Conservation (phyloP, 257 asterid species). For the Solanum appendiculatum region DNA sequence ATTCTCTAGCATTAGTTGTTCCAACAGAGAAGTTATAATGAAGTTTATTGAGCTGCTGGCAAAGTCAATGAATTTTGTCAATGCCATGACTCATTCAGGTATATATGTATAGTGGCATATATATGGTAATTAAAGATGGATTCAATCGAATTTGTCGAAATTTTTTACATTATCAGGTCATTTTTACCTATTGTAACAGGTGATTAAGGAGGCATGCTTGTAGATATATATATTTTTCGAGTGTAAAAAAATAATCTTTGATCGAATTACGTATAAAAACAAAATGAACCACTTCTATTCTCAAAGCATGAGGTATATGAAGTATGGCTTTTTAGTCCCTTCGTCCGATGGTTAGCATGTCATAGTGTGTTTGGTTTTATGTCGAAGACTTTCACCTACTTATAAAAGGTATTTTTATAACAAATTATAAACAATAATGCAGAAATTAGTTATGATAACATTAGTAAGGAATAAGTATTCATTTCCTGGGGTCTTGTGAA, state of each 20-base stretch:
- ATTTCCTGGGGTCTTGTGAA: neutral
- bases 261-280: neutral
- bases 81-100: conserved; percentile 19
- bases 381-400: too few relatives aligned
- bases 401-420: too few relatives aligned
- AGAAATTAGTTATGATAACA: too few relatives aligned
- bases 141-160: too few relatives aligned
- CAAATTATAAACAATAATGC: too few relatives aligned
- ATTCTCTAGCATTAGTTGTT: conserved; percentile 31
- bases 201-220: neutral
- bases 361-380: neutral
- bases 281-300: neutral
- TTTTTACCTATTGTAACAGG: neutral
- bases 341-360: neutral
- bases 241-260: neutral
- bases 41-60: conserved; percentile 40
- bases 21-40: conserved; percentile 29
- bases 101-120: neutral
- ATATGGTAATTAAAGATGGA: neutral
- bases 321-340: neutral
- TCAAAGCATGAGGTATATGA: neutral
- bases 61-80: conserved; percentile 49
- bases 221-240: neutral
- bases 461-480: too few relatives aligned
- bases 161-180: neutral